These are phyloP conservation scores for Torulaspora indica DNA, from an alignment of 805 yeast genomes.

Conservation along the genomic window DNA sequence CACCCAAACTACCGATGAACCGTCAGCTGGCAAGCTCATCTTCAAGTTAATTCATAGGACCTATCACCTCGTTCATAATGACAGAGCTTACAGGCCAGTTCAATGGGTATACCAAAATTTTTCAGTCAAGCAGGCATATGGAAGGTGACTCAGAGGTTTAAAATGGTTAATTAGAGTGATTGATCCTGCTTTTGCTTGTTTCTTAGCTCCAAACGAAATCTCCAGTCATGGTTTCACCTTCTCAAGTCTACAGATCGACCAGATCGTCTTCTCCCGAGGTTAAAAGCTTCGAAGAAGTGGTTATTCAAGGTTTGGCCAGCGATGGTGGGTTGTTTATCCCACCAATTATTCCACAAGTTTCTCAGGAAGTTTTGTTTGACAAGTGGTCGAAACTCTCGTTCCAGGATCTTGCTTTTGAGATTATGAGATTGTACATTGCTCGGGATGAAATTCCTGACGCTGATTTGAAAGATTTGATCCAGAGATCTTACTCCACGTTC, in stretches of 20 bases:
- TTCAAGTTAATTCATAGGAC: too few species aligned
- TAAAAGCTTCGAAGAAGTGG: conserved; percentile 72
- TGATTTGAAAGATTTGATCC: conserved; percentile 60
- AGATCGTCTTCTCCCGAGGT: conserved; percentile 52
- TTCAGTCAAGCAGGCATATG: conserved; percentile 3
- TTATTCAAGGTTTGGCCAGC: conserved; percentile 85
- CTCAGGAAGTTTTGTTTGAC: conserved; percentile 48
- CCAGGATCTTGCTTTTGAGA: conserved; percentile 80
- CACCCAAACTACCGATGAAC: too few species aligned
- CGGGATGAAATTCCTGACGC: conserved; percentile 64
- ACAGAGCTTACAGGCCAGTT: not conserved
- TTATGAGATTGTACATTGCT: conserved; percentile 73
- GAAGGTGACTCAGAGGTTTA: conserved; percentile 6
- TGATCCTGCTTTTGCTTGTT: not conserved
- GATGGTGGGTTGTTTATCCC: conserved; percentile 98
- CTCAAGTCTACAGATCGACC: conserved; percentile 75
- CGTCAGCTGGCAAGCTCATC: too few species aligned
- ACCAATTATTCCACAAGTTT: conserved; percentile 64
- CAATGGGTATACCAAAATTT: too few species aligned
- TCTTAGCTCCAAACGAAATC: not conserved
- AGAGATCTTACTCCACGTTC: conserved; percentile 83
- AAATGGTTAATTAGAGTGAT: not conserved
- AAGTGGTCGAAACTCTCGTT: conserved; percentile 74
- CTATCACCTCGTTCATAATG: not conserved
- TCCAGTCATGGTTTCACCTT: conserved; percentile 29